Percentiles rank a stretch among this genome's conserved stretches.
Evolutionary conservation across 306 rosid species (phyloP).

Genomic region (Dryas alaskensis): DNA sequence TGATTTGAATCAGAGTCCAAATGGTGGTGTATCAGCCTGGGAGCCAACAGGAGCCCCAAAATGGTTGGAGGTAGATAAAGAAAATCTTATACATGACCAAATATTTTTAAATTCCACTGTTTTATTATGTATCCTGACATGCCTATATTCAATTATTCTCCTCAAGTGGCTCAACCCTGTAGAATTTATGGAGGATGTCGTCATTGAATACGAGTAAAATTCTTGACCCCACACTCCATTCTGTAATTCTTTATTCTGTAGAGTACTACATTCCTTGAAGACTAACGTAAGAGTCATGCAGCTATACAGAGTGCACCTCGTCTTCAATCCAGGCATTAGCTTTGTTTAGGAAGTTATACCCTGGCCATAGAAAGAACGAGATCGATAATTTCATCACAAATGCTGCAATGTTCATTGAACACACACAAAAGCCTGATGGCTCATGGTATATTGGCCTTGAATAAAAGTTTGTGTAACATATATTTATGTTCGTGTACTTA

Average conservation of each 20-base stretch:
- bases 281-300: too few species aligned
- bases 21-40: constrained; percentile 75
- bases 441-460: constrained; percentile 29
- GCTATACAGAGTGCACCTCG: constrained; percentile 39
- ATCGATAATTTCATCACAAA: constrained; percentile 33
- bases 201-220: constrained; percentile 38
- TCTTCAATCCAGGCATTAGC: constrained; percentile 39
- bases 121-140: background rate
- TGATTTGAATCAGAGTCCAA: constrained; percentile 50
- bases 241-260: too few species aligned
- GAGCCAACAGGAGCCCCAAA: constrained; percentile 36
- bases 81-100: background rate
- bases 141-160: background rate
- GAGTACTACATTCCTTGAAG: too few species aligned
- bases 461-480: background rate
- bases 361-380: constrained; percentile 39
- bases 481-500: too few species aligned
- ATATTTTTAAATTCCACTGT: background rate
- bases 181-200: constrained; percentile 38
- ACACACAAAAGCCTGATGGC: constrained; percentile 38
- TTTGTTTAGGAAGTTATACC: constrained; percentile 37
- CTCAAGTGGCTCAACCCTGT: constrained; percentile 45
- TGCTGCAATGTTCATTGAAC: constrained; percentile 35
- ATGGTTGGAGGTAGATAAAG: constrained; percentile 26
- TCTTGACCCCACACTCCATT: too few species aligned